Conservation (phyloP, 805 yeast species). For the Yarrowia deformans region DNA sequence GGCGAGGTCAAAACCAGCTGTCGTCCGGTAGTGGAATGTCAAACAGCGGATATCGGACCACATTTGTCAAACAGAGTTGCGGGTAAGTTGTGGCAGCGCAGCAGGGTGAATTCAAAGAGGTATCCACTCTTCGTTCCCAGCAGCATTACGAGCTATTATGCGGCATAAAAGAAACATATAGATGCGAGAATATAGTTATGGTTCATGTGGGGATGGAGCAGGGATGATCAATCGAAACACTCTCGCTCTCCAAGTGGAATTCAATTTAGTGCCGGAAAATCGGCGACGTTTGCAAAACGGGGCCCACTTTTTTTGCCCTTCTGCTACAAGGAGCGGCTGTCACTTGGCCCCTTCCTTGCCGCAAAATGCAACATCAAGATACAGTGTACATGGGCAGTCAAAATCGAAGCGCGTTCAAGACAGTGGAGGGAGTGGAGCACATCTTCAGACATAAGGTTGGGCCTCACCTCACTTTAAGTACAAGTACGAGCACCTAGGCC, state of each 20-base stretch:
- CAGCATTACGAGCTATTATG: too few relatives aligned
- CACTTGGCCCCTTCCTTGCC: too few relatives aligned
- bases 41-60: too few relatives aligned
- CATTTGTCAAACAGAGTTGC: background rate
- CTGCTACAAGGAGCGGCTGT: too few relatives aligned
- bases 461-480: background rate
- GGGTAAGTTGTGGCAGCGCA: background rate
- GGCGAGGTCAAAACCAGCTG: background rate
- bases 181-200: background rate
- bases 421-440: background rate
- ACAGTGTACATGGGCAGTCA: too few relatives aligned
- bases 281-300: background rate
- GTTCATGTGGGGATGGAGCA: slow-evolving; percentile 4
- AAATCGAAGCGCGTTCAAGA: too few relatives aligned
- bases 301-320: background rate
- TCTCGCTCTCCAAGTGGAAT: background rate
- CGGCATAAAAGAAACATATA: too few relatives aligned
- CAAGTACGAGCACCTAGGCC: background rate
- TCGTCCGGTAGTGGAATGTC: background rate
- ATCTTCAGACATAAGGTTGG: slow-evolving; percentile 9
- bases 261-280: background rate
- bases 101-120: too few relatives aligned
- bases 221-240: background rate
- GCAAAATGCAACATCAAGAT: background rate
- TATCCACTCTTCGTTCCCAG: too few relatives aligned